phyloP scores from a whole-genome alignment of 768 basidiomycete species.

The Rhodotorula babjevae region DNA sequence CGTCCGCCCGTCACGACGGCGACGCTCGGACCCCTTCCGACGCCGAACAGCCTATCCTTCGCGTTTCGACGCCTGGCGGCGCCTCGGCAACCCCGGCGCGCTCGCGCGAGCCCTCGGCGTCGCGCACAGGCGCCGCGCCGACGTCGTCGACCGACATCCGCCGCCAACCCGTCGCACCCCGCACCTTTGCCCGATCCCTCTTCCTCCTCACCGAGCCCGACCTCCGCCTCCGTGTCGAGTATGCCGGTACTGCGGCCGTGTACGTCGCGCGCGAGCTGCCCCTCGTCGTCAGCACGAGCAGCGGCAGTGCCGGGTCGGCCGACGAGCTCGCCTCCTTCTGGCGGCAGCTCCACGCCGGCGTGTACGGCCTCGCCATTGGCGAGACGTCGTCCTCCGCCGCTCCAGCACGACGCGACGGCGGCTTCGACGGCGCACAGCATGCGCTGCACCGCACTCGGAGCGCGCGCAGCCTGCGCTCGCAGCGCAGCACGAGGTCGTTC shows the following conservation, averaged over 20 bases:
- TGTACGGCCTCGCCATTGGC: constrained; percentile 10
- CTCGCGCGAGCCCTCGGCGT: neutral
- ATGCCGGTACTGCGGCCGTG: neutral
- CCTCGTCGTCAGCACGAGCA: neutral
- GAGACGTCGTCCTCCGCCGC: neutral
- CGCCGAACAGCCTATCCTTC: neutral
- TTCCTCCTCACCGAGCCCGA: constrained; percentile 29
- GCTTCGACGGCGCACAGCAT: neutral
- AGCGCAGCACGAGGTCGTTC: neutral
- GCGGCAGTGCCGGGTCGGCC: neutral
- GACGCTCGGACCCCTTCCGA: neutral
- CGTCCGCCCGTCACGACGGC: neutral
- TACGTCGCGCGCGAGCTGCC: constrained; percentile 20
- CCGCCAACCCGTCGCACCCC: constrained; percentile 20
- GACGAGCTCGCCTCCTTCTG: constrained; percentile 8
- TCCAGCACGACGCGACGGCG: neutral
- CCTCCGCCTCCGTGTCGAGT: constrained; percentile 10
- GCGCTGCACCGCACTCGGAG: neutral
- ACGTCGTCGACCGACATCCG: neutral
- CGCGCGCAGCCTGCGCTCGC: neutral
- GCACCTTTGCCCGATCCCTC: constrained; percentile 19
- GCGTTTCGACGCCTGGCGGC: neutral
- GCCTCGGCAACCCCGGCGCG: neutral
- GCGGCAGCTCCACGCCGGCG: constrained; percentile 3
- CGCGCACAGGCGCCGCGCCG: neutral